Evolutionary conservation across 257 asterid species (phyloP).

Genomic region (Anisodus acutangulus): DNA sequence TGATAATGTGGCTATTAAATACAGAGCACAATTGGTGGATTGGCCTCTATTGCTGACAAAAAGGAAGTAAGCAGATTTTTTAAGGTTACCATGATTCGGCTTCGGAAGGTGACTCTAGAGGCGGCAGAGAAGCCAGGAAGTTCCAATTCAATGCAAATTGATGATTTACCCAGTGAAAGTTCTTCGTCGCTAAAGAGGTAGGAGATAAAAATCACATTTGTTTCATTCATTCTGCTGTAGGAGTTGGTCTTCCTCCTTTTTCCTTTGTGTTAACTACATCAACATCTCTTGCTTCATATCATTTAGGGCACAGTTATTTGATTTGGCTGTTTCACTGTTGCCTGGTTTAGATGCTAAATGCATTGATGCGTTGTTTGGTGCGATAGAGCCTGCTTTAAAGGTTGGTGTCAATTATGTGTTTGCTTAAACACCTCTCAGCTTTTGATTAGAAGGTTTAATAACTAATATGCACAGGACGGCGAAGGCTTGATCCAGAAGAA

Average conservation of each 20-base stretch:
- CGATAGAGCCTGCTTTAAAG: constrained; percentile 66
- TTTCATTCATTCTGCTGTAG: neutral
- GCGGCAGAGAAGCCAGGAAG: constrained; percentile 43
- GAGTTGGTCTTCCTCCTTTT: neutral
- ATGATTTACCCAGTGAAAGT: constrained; percentile 47
- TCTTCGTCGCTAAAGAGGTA: constrained; percentile 64
- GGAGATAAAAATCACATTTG: constrained; percentile 27
- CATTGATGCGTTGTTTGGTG: constrained; percentile 63
- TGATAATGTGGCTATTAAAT: constrained; percentile 26
- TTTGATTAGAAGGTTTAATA: neutral
- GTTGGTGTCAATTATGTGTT: constrained; percentile 39
- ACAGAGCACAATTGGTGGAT: constrained; percentile 75
- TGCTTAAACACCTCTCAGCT: constrained; percentile 17
- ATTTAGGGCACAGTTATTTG: constrained; percentile 79
- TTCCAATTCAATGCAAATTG: constrained; percentile 74
- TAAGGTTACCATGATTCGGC: constrained; percentile 59
- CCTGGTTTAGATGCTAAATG: constrained; percentile 80
- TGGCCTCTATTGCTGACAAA: constrained; percentile 79
- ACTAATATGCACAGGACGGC: constrained; percentile 55
- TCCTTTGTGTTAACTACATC: neutral
- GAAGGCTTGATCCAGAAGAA: constrained; percentile 88
- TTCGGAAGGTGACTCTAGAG: constrained; percentile 61
- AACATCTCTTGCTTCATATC: constrained; percentile 30
- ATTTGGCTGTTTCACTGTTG: constrained; percentile 79
- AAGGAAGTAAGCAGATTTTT: constrained; percentile 28